phyloP scores from a whole-genome alignment of 2,329 filamentous ascomycete species.

The Helminthosporium solani region DNA sequence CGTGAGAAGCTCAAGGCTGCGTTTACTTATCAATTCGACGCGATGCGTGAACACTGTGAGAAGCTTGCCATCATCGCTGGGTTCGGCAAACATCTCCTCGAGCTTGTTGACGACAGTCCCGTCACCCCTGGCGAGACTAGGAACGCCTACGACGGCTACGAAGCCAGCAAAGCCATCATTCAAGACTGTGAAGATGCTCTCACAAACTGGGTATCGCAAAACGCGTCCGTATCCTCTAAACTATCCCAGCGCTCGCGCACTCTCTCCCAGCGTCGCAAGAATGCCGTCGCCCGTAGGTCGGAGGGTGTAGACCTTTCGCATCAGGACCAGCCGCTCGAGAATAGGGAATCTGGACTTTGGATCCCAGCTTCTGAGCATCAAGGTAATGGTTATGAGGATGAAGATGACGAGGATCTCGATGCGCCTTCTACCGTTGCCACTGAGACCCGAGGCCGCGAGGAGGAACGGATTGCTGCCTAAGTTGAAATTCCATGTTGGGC shows the following conservation, averaged over 20 bases:
- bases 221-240: conserved; percentile 83
- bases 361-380: conserved; percentile 70
- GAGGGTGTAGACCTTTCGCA: conserved; percentile 79
- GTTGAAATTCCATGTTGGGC: not conserved
- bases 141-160: conserved; percentile 94
- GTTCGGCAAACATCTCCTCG: conserved; percentile 96
- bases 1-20: conserved; percentile 99
- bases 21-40: conserved; percentile 97
- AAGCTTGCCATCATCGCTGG: conserved; percentile 98
- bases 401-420: conserved; percentile 62
- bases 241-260: conserved; percentile 85
- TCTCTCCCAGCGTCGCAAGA: conserved; percentile 73
- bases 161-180: conserved; percentile 97
- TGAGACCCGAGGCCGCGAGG: conserved; percentile 50
- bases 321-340: conserved; percentile 77
- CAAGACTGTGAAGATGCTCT: conserved; percentile 98
- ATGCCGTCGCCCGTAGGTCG: conserved; percentile 63
- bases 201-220: conserved; percentile 93
- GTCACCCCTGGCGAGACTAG: conserved; percentile 97
- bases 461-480: conserved; percentile 45
- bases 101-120: conserved; percentile 93
- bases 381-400: conserved; percentile 63
- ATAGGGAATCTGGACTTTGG: conserved; percentile 75
- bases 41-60: conserved; percentile 94
- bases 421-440: conserved; percentile 44